phyloP scores from a whole-genome alignment of 108 stramenopile genomes.

The Fragilaria crotonensis region DNA sequence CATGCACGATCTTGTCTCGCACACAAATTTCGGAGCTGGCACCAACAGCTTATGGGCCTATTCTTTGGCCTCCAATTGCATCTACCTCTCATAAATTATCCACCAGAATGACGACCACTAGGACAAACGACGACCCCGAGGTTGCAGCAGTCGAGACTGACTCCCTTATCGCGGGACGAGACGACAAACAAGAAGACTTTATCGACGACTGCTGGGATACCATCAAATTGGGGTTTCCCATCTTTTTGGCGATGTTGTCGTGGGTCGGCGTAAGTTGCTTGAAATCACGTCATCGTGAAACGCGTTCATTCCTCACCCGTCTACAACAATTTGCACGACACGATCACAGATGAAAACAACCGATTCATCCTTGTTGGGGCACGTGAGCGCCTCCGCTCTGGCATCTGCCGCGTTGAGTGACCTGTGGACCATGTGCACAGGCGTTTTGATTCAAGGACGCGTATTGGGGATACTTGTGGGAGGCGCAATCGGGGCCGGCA shows the following conservation, averaged over 20 bases:
- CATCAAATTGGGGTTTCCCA: slow-evolving; percentile 42
- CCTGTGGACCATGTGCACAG: slow-evolving; percentile 39
- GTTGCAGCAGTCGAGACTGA: too few species aligned
- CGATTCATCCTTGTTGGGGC: slow-evolving; percentile 67
- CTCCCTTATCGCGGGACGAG: too few species aligned
- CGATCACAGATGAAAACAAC: slow-evolving; percentile 63
- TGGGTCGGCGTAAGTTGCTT: slow-evolving; percentile 46
- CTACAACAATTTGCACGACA: background rate
- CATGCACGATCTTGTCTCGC: too few species aligned
- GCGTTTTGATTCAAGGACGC: slow-evolving; percentile 43
- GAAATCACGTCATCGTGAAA: background rate
- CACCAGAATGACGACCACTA: too few species aligned
- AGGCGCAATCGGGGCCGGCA: slow-evolving; percentile 38
- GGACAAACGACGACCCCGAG: too few species aligned
- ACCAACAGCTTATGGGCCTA: too few species aligned
- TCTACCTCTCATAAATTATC: too few species aligned
- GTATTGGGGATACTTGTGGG: slow-evolving; percentile 36
- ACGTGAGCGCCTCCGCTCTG: slow-evolving; percentile 37
- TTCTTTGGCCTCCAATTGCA: too few species aligned
- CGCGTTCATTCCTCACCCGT: background rate
- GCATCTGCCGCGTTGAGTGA: slow-evolving; percentile 69
- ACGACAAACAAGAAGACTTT: background rate
- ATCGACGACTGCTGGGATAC: slow-evolving; percentile 17
- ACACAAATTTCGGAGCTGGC: too few species aligned
- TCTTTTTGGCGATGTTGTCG: slow-evolving; percentile 52